Percentiles rank a stretch among this genome's conserved stretches.
phyloP scores from a whole-genome alignment of 1,139 yeast genomes.

The Pichia sorboxylosa region DNA sequence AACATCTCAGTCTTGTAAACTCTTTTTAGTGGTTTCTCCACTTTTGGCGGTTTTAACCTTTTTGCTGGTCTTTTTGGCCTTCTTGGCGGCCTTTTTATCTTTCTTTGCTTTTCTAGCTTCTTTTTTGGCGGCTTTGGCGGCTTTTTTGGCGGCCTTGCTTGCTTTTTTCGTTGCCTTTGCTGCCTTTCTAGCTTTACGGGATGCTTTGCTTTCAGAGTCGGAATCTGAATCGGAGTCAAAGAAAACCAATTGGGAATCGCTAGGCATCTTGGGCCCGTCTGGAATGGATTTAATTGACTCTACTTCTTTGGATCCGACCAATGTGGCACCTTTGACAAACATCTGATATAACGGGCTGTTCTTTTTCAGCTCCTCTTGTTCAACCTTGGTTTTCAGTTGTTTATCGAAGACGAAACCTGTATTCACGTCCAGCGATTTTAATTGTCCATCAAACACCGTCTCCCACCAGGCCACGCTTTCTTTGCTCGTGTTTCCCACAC shows the following conservation, averaged over 20 bases:
- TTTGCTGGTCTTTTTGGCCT: constrained; percentile 13
- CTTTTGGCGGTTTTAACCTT: constrained; percentile 1
- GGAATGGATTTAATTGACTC: constrained; percentile 7
- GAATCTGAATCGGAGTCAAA: no score
- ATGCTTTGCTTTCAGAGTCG: background rate
- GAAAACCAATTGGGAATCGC: no score
- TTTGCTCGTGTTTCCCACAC: constrained; percentile 55
- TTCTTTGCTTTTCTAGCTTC: no score
- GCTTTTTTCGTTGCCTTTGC: constrained; percentile 4
- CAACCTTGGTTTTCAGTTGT: background rate
- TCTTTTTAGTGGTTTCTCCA: no score
- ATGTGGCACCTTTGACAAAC: constrained; percentile 80
- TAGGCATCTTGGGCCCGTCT: no score
- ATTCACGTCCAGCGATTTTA: constrained; percentile 62
- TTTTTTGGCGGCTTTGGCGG: no score
- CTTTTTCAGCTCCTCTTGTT: constrained; percentile 17
- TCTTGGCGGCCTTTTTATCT: constrained; percentile 12
- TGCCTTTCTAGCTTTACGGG: background rate
- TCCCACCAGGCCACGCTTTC: constrained; percentile 97
- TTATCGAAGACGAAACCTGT: no score
- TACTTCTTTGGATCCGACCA: constrained; percentile 48
- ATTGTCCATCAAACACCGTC: constrained; percentile 81
- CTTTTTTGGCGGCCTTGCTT: constrained; percentile 6
- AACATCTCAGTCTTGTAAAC: background rate
- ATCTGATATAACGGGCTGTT: constrained; percentile 44